Evolutionary conservation across 331 rosid genomes (phyloP), one percentile per base, ranked within the genome.

Genomic region (Phaseolus coccineus): DNA sequence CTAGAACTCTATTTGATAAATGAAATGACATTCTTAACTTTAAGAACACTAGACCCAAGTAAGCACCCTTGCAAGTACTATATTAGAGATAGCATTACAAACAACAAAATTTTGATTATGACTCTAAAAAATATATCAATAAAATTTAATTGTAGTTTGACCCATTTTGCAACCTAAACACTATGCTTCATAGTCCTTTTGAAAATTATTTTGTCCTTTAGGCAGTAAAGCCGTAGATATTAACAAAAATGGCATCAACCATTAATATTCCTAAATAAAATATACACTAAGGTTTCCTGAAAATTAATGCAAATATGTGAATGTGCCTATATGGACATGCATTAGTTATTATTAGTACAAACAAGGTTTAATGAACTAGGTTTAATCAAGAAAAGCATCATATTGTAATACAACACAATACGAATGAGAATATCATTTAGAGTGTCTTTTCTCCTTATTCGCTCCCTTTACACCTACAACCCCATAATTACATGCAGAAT

Each of bases 1-100:
- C 58, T 58, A 28, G 24, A 73, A 73, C 50, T 64, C 24, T 42
- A 48, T 51, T 51, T 16, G 68, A 39, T 80, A 51, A 80, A 52
- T 63, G 59, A 52, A 71, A 61, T 22, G 42, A 1, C 64, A 47
- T 22, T 46, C 24, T 22, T 58, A 50, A 22, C 51, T 62, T 3
- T 35, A 72, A 10, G 16, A 3, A 57, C 31, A 51, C 0, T 50
- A 14, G 55, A 50, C 5, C 56, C 56, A 15, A 5, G 3, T 50
- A 50, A 50, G 22, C n/a, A 39, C 24, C 47, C 8, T 42, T 28
- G 51, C 6, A 69, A 42, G 33, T 25, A 10, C 35, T 40, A 42
- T 0, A 6, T 52, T 14, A 66, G 27, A 22, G 28, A 40, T 25
- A 53, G 57, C 33, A 15, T 25, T n/a, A 44, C 37, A 67, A 31